Evolutionary conservation across 2,329 filamentous ascomycete species (phyloP).

Genomic region (Cyphellophora attinorum): DNA sequence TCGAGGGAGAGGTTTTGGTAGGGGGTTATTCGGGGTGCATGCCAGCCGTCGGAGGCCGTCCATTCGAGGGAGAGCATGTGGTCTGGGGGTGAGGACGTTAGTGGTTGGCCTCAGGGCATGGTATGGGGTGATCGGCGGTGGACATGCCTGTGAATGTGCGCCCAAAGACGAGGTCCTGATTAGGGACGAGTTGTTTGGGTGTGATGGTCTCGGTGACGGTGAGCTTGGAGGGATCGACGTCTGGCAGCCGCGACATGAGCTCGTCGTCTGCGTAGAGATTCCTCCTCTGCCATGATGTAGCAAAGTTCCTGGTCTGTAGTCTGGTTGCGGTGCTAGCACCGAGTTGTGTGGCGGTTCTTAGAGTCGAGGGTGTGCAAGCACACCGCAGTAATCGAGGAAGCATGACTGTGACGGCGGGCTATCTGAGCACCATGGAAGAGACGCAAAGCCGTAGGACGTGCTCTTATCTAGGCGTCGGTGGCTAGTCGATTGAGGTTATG

Average conservation of each 20-base stretch:
- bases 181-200: slow-evolving; percentile 64
- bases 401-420: too few species aligned
- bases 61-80: slow-evolving; percentile 96
- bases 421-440: background rate
- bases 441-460: background rate
- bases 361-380: slow-evolving; percentile 11
- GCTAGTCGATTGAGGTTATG: too few species aligned
- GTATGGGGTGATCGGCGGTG: slow-evolving; percentile 1
- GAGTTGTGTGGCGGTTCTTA: background rate
- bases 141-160: slow-evolving; percentile 72
- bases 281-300: slow-evolving; percentile 10
- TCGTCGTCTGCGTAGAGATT: slow-evolving; percentile 12
- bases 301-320: slow-evolving; percentile 12
- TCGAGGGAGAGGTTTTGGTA: slow-evolving; percentile 97
- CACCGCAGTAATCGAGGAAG: slow-evolving; percentile 14
- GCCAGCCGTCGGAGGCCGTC: slow-evolving; percentile 78
- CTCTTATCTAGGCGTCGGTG: too few species aligned
- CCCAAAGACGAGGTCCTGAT: slow-evolving; percentile 81
- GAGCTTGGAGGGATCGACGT: slow-evolving; percentile 70
- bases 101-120: background rate
- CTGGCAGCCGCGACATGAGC: slow-evolving; percentile 35
- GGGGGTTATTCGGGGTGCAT: slow-evolving; percentile 70
- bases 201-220: slow-evolving; percentile 62
- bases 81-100: slow-evolving; percentile 44
- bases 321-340: too few species aligned